Evolutionary conservation across 331 rosid genomes (phyloP), one percentile per base, ranked within the genome.

Genomic region (Prunus yedoensis): DNA sequence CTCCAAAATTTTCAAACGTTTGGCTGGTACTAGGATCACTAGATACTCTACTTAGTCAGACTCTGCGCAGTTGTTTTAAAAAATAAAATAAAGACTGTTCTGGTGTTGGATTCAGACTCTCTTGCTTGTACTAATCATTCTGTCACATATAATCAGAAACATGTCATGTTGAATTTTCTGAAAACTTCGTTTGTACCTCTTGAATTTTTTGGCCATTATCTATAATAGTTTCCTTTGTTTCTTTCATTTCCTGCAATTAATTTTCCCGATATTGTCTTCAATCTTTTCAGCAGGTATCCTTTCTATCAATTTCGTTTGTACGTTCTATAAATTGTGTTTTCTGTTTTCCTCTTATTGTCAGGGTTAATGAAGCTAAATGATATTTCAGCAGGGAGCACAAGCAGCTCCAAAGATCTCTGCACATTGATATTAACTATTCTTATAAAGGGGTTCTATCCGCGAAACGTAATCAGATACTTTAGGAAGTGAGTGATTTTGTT

Each of bases 361-460:
- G 96, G 93, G 90, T 88, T 86, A 63, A 94, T 94, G 99, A 94
- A 85, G 92, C 81, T 84, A 47, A 57, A 85, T 90, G 95, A 73
- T 80, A 88, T 79, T 73, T 79, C 76, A 73, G 59, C 71, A 78
- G 79, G 99, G 95, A 86, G 95, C 95, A 89, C 76, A 68, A 74
- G 78, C 71, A 85, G 96, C 96, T 89, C 97, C 97, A 65, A 75
- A 13, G 80, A 88, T 51, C 82, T 79, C 67, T 82, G 80, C 70
- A 57, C 69, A 52, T 85, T 80, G 52, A 25, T 88, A 71, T 78
- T 77, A 73, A 83, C 80, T 53, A 72, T 77, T 83, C 89, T 89
- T 74, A 78, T 84, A 25, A 88, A 88, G 82, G 98, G 91, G 70
- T 94, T 94, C 89, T 89, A 89, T 77, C 96, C 96, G n/a, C 80